Percentiles rank a stretch among this genome's conserved stretches.
Evolutionary conservation across 2,329 filamentous ascomycete genomes (phyloP).

Genomic region (Arachnomyces sp.): DNA sequence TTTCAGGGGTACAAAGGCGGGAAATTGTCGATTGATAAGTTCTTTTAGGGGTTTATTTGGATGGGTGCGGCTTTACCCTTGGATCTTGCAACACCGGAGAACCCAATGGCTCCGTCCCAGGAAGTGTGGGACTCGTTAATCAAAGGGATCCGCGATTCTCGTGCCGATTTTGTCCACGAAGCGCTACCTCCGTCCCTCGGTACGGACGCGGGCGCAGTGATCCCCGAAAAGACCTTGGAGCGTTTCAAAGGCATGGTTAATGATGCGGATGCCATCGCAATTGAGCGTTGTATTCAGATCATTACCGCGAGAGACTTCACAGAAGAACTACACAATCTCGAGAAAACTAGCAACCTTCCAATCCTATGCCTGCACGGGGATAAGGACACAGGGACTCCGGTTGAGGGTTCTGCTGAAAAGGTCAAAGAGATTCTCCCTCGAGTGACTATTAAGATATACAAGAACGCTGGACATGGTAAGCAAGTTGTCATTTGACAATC

Average conservation of each 20-base stretch:
- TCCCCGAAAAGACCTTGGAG: conserved; percentile 13
- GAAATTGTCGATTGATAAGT: background rate
- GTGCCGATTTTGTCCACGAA: conserved; percentile 14
- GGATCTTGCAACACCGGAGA: conserved; percentile 14
- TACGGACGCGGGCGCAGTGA: conserved; percentile 11
- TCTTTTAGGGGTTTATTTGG: conserved; percentile 18
- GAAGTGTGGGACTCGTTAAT: conserved; percentile 21
- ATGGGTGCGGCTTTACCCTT: conserved; percentile 18
- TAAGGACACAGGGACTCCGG: conserved; percentile 20
- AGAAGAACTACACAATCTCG: conserved; percentile 14
- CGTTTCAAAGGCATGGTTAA: conserved; percentile 18
- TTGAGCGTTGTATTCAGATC: conserved; percentile 23
- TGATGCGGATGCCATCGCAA: conserved; percentile 19
- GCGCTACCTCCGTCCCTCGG: conserved; percentile 17
- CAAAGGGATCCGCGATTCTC: conserved; percentile 16
- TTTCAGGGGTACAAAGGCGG: too few species aligned
- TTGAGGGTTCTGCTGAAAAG: conserved; percentile 16
- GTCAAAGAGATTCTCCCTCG: conserved; percentile 18
- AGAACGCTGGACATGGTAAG: conserved; percentile 13
- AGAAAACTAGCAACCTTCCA: conserved; percentile 11
- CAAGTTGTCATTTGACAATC: conserved; percentile 1
- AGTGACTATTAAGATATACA: conserved; percentile 20
- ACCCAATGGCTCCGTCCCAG: conserved; percentile 17
- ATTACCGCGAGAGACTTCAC: conserved; percentile 20
- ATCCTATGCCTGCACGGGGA: conserved; percentile 22